phyloP scores from a whole-genome alignment of 2,329 filamentous ascomycete genomes.

The Bipolaris zeicola region DNA sequence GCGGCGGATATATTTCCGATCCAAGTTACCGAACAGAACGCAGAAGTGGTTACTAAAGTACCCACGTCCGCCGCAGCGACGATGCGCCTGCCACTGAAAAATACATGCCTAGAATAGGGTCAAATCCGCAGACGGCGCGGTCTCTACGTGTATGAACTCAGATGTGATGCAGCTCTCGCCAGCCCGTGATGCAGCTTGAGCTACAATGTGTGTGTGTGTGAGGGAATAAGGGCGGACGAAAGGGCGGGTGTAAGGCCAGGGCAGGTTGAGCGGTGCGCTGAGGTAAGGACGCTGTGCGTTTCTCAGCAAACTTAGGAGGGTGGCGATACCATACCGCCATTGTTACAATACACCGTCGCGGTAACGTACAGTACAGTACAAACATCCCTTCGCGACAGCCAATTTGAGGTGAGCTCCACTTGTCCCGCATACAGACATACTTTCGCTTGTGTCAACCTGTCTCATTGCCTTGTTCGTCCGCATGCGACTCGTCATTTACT shows the following conservation, averaged over 20 bases:
- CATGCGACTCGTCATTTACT: neutral
- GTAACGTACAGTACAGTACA: constrained; percentile 11
- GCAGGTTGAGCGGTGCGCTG: neutral
- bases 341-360: constrained; percentile 15
- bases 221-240: neutral
- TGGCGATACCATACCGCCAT: constrained; percentile 14
- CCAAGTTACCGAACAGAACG: constrained; percentile 5
- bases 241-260: neutral
- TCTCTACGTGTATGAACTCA: neutral
- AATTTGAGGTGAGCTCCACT: constrained; percentile 21
- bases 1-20: neutral
- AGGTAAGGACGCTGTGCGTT: constrained; percentile 8
- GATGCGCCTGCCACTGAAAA: neutral
- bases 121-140: neutral
- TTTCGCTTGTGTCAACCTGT: neutral
- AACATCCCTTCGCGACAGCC: constrained; percentile 13
- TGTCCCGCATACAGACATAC: constrained; percentile 5
- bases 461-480: neutral
- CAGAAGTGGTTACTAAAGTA: constrained; percentile 3
- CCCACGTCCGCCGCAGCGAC: neutral
- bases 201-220: neutral
- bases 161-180: neutral
- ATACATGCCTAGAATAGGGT: too few relatives aligned
- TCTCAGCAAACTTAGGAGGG: neutral
- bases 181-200: neutral